These are phyloP conservation scores for Corymbia citriodora DNA, from an alignment of 441 rosid species.

Conservation along the genomic window DNA sequence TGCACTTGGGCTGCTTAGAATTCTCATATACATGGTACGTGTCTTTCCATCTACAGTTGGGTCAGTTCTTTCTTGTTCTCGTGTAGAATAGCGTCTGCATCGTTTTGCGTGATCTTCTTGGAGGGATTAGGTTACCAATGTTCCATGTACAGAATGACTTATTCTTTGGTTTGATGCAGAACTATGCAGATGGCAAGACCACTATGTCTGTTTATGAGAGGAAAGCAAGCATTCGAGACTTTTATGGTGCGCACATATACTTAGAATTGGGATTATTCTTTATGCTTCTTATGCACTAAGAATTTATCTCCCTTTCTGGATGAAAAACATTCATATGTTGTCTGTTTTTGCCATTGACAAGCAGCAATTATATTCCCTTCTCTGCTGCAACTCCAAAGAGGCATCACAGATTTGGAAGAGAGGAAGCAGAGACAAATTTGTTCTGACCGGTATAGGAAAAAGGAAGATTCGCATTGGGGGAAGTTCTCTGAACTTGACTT, in stretches of 20 bases:
- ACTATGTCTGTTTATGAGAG: slow-evolving; percentile 84
- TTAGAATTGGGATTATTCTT: neutral
- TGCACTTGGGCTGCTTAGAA: slow-evolving; percentile 11
- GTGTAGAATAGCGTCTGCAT: neutral
- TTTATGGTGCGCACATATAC: slow-evolving; percentile 50
- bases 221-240: slow-evolving; percentile 76
- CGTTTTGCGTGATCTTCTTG: neutral
- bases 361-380: slow-evolving; percentile 86
- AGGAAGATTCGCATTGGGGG: slow-evolving; percentile 36
- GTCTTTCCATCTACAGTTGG: neutral
- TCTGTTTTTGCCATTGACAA: slow-evolving; percentile 1
- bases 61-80: neutral
- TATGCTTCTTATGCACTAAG: neutral
- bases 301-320: neutral
- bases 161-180: slow-evolving; percentile 41
- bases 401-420: slow-evolving; percentile 72
- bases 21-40: slow-evolving; percentile 9
- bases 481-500: slow-evolving; percentile 46
- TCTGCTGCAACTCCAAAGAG: slow-evolving; percentile 68
- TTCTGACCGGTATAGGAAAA: slow-evolving; percentile 40
- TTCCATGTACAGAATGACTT: slow-evolving; percentile 7
- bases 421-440: slow-evolving; percentile 66
- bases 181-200: slow-evolving; percentile 78
- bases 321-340: neutral
- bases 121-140: neutral